Conservation (phyloP, 2,329 filamentous ascomycete species). For the Beauveria caledonica region DNA sequence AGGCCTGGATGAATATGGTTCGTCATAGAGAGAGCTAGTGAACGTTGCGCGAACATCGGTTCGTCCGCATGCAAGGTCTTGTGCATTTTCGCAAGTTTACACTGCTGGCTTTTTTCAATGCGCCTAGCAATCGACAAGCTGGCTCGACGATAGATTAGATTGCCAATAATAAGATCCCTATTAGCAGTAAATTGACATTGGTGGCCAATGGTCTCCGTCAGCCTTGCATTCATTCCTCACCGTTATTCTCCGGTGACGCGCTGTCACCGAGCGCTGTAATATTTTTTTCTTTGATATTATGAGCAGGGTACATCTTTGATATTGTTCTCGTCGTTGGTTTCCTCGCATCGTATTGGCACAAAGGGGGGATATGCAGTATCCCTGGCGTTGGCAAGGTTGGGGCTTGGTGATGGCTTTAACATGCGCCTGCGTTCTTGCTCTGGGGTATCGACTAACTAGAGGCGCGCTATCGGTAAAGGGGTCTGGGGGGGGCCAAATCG, state of each 20-base stretch:
- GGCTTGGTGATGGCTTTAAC: not conserved
- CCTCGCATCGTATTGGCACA: no score
- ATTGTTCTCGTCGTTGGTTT: no score
- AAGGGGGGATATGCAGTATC: no score
- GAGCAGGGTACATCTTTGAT: no score
- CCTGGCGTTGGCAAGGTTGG: no score
- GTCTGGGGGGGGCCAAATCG: not conserved
- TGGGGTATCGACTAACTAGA: no score
- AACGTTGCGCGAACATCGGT: not conserved
- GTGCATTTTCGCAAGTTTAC: not conserved
- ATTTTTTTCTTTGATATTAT: no score
- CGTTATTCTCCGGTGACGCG: not conserved
- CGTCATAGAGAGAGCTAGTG: no score
- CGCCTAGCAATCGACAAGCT: not conserved
- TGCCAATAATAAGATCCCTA: not conserved
- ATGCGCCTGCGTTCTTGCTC: not conserved
- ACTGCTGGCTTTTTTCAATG: not conserved
- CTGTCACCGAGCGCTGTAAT: not conserved
- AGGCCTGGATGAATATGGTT: no score
- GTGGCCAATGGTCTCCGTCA: not conserved
- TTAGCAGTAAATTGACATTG: not conserved
- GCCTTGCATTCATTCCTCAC: not conserved
- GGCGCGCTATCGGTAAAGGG: no score
- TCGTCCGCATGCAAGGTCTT: not conserved
- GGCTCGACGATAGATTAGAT: not conserved